Evolutionary conservation across 768 basidiomycete genomes (phyloP).

Genomic region (Mycena galopus): DNA sequence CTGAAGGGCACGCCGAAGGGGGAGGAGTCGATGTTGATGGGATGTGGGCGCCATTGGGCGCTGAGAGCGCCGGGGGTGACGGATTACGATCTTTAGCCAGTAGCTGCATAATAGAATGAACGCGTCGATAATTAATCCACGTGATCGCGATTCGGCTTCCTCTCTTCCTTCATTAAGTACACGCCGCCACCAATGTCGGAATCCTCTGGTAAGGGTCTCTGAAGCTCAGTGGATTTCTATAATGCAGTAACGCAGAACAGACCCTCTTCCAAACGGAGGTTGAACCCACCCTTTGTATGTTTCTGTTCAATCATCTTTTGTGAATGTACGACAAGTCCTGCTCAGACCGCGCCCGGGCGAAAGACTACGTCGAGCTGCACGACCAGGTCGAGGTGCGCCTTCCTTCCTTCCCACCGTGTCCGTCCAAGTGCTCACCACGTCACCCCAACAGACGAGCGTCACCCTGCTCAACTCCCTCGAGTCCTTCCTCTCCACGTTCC

Average conservation of each 20-base stretch:
- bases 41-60: conserved; percentile 36
- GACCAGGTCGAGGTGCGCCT: conserved; percentile 84
- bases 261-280: conserved; percentile 27
- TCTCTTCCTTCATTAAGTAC: background rate
- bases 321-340: conserved; percentile 15
- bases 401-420: background rate
- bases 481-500: conserved; percentile 94
- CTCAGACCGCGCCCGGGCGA: conserved; percentile 55
- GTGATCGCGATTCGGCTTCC: conserved; percentile 8
- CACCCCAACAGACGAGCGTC: conserved; percentile 81
- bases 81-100: conserved; percentile 19
- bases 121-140: background rate
- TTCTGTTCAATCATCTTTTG: background rate
- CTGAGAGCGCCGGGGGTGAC: conserved; percentile 40
- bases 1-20: conserved; percentile 26
- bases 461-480: conserved; percentile 89
- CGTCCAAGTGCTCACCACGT: conserved; percentile 14
- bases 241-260: conserved; percentile 28
- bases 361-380: conserved; percentile 89
- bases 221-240: background rate
- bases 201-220: conserved; percentile 20
- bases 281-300: conserved; percentile 52
- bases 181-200: conserved; percentile 4
- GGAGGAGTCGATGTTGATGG: conserved; percentile 33
- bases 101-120: background rate